Conservation (phyloP, 2,329 filamentous ascomycete species). For the Hypocrella siamensis region DNA sequence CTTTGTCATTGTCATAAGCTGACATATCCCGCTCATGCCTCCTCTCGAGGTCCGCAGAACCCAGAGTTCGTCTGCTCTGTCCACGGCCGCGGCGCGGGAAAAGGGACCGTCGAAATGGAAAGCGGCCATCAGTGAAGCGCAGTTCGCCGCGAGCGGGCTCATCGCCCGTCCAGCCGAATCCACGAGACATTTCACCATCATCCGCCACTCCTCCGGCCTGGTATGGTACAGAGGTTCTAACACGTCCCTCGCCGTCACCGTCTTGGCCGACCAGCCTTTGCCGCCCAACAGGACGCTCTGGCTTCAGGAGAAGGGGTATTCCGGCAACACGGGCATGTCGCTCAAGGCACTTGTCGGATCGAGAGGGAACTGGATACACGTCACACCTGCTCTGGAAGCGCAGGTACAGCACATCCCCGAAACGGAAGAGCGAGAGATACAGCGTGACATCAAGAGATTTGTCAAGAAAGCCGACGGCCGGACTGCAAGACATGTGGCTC, state of each 20-base stretch:
- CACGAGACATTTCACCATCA: slow-evolving; percentile 48
- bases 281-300: slow-evolving; percentile 44
- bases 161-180: slow-evolving; percentile 48
- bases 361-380: slow-evolving; percentile 47
- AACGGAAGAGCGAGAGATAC: slow-evolving; percentile 48
- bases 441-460: slow-evolving; percentile 52
- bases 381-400: slow-evolving; percentile 41
- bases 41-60: too few species aligned
- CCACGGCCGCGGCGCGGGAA: too few species aligned
- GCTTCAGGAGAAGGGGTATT: slow-evolving; percentile 53
- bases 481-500: slow-evolving; percentile 30
- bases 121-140: slow-evolving; percentile 37
- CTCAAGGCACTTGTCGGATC: slow-evolving; percentile 46
- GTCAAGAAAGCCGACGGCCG: slow-evolving; percentile 34
- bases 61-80: slow-evolving; percentile 17
- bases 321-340: slow-evolving; percentile 52
- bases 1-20: too few species aligned
- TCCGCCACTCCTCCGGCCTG: slow-evolving; percentile 48
- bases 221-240: slow-evolving; percentile 51
- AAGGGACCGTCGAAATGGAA: slow-evolving; percentile 25
- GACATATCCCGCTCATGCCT: too few species aligned
- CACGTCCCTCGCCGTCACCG: slow-evolving; percentile 47
- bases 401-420: slow-evolving; percentile 31
- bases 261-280: slow-evolving; percentile 43
- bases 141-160: slow-evolving; percentile 50